Percentiles rank a stretch among this genome's conserved stretches.
Conservation (phyloP, 805 yeast genomes). For the Kregervanrija pseudodelftensis region DNA sequence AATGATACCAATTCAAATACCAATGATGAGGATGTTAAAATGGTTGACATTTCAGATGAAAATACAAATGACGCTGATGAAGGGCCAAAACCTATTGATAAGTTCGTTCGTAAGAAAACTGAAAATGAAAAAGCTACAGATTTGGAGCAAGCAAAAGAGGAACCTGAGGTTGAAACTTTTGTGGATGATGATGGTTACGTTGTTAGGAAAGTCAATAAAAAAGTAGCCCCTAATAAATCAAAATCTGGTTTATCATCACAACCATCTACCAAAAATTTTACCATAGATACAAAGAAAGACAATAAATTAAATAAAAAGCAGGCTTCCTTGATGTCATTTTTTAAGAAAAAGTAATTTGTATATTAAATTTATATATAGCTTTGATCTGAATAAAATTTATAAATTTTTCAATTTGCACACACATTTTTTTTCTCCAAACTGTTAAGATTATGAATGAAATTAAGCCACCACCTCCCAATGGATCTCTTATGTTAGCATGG, state of each 20-base stretch:
- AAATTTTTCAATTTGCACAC: too few species aligned
- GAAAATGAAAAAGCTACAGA: background rate
- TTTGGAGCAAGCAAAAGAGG: conserved; percentile 1
- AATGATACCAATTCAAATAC: background rate
- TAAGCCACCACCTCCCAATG: conserved; percentile 30
- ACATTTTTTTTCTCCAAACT: too few species aligned
- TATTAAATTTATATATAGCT: background rate
- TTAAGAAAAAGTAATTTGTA: conserved; percentile 18
- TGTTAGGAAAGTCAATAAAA: conserved; percentile 13
- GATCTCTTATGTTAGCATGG: conserved; percentile 66
- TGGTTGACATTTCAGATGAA: background rate
- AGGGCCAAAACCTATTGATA: background rate
- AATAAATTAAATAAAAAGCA: conserved; percentile 14
- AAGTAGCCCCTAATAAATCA: background rate
- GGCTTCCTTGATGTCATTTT: conserved; percentile 26
- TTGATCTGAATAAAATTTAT: background rate
- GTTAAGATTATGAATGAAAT: background rate
- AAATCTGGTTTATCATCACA: too few species aligned
- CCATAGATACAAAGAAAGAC: too few species aligned
- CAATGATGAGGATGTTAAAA: background rate
- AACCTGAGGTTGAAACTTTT: conserved; percentile 17
- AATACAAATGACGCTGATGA: background rate
- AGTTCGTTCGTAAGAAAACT: background rate
- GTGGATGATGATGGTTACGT: conserved; percentile 27
- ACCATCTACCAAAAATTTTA: too few species aligned